phyloP scores from a whole-genome alignment of 2,329 filamentous ascomycete species.

The Exophiala calicioides region DNA sequence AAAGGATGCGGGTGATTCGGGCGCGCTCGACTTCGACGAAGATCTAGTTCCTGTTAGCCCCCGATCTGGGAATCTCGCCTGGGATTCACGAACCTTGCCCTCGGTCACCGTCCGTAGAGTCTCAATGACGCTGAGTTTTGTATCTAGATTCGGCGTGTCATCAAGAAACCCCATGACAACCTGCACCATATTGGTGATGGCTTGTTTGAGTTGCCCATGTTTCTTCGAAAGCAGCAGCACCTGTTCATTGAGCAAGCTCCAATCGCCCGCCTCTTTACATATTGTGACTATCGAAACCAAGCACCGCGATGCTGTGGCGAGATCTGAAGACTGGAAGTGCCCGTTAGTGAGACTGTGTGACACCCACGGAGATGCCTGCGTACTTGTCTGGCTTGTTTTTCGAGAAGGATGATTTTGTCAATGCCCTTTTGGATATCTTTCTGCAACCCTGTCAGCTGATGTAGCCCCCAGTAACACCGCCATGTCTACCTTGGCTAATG shows the following conservation, averaged over 20 bases:
- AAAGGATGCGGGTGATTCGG: conserved; percentile 89
- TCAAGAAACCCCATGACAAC: conserved; percentile 90
- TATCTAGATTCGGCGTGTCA: conserved; percentile 78
- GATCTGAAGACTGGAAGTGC: conserved; percentile 77
- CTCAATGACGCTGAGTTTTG: conserved; percentile 91
- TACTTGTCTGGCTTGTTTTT: conserved; percentile 98
- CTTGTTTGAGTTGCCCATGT: conserved; percentile 99
- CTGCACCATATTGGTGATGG: conserved; percentile 98
- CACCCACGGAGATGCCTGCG: conserved; percentile 25
- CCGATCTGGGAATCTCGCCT: background rate
- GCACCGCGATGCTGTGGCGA: conserved; percentile 88
- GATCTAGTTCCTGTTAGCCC: conserved; percentile 61
- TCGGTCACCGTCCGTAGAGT: conserved; percentile 94
- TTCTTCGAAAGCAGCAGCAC: conserved; percentile 96
- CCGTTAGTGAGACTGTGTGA: conserved; percentile 17
- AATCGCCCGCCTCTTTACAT: conserved; percentile 90
- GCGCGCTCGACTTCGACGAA: conserved; percentile 98
- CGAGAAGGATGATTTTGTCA: conserved; percentile 86
- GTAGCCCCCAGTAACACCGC: background rate
- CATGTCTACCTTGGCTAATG: conserved; percentile 73
- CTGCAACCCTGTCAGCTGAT: conserved; percentile 35
- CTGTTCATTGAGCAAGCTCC: conserved; percentile 95
- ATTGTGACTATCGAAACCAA: conserved; percentile 87
- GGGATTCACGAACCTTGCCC: conserved; percentile 67
- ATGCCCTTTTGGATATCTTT: conserved; percentile 79